phyloP scores from a whole-genome alignment of 805 yeast species.

The Lipomyces chichibuensis region DNA sequence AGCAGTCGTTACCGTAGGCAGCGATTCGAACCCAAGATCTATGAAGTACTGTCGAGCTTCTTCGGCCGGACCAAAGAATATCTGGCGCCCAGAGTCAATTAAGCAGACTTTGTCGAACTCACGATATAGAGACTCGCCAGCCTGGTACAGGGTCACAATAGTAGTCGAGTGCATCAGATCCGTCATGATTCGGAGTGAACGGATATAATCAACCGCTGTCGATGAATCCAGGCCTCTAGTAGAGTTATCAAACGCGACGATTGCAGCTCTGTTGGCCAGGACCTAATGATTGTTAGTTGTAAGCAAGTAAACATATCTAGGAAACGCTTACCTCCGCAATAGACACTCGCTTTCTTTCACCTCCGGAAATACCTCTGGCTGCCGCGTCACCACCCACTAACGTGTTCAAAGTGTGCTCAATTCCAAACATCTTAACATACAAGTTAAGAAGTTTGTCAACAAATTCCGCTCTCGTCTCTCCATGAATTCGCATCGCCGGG shows the following conservation, averaged over 20 bases:
- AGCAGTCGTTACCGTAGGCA: constrained; percentile 62
- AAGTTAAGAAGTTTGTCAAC: constrained; percentile 59
- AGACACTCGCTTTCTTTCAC: constrained; percentile 72
- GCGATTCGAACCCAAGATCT: constrained; percentile 57
- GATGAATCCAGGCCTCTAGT: constrained; percentile 74
- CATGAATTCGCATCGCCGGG: constrained; percentile 63
- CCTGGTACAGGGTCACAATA: constrained; percentile 68
- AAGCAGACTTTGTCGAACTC: constrained; percentile 65
- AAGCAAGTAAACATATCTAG: not conserved
- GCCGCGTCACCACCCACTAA: constrained; percentile 64
- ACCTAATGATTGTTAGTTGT: not conserved
- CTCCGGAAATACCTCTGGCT: constrained; percentile 72
- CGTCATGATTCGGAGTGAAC: constrained; percentile 62
- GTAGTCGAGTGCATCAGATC: constrained; percentile 60
- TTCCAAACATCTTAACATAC: constrained; percentile 57
- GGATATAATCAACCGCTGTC: constrained; percentile 66
- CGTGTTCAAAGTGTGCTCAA: constrained; percentile 59
- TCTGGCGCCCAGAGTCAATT: constrained; percentile 62
- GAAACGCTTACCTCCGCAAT: constrained; percentile 58
- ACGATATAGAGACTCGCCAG: constrained; percentile 65
- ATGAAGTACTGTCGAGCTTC: constrained; percentile 53
- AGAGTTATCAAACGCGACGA: constrained; percentile 69
- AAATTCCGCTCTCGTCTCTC: constrained; percentile 53
- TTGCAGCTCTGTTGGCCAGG: constrained; percentile 48
- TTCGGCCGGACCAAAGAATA: constrained; percentile 59